phyloP scores from a whole-genome alignment of 1,284 basidiomycete genomes.

The Lignosus rhinocerotis region DNA sequence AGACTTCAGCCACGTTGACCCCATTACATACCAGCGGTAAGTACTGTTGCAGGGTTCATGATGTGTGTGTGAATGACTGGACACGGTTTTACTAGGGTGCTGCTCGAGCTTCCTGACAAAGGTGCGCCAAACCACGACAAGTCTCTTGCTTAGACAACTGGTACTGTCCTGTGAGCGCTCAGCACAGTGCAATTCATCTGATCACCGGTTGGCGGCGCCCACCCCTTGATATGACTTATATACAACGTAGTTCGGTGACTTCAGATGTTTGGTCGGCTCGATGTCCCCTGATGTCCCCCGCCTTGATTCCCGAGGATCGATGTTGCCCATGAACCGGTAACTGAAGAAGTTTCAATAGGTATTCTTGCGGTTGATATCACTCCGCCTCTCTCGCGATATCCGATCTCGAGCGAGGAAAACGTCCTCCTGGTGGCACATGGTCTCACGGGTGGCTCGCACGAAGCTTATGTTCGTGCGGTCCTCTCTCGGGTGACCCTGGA shows the following conservation, averaged over 20 bases:
- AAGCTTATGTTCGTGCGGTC: conserved; percentile 31
- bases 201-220: too few species aligned
- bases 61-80: not conserved
- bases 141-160: not conserved
- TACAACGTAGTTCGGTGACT: not conserved
- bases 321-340: not conserved
- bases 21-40: conserved; percentile 29
- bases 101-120: conserved; percentile 27
- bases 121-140: conserved; percentile 11
- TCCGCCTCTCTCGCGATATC: conserved; percentile 21
- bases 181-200: not conserved
- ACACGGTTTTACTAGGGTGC: conserved; percentile 10
- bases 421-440: conserved; percentile 32
- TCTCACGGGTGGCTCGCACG: conserved; percentile 34
- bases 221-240: not conserved
- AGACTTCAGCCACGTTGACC: conserved; percentile 28
- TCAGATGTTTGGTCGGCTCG: not conserved
- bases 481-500: conserved; percentile 17
- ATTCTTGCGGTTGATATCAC: conserved; percentile 31
- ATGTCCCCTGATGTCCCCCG: not conserved
- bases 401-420: conserved; percentile 18
- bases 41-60: not conserved
- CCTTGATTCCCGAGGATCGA: not conserved
- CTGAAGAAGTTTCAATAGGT: conserved; percentile 17
- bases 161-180: not conserved